Evolutionary conservation across 306 rosid species (phyloP).

Genomic region (Vigna angularis): DNA sequence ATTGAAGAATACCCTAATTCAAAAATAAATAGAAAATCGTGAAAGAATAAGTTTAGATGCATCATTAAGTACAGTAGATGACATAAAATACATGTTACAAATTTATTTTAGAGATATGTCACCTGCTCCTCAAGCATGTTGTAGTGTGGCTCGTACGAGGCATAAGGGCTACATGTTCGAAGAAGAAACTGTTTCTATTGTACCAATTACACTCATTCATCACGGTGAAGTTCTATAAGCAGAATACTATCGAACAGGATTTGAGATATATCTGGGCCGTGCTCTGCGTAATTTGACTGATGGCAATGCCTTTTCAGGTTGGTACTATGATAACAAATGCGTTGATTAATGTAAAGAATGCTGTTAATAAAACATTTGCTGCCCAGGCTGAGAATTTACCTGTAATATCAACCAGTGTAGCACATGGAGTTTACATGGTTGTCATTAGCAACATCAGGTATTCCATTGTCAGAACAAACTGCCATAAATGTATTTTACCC

Average conservation of each 20-base stretch:
- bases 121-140: constrained; percentile 7
- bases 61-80: not conserved
- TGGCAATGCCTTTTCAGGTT: constrained; percentile 55
- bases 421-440: constrained; percentile 88
- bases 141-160: not conserved
- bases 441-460: constrained; percentile 91
- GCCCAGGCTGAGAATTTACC: constrained; percentile 81
- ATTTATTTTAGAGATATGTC: not conserved
- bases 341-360: constrained; percentile 72
- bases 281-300: constrained; percentile 11
- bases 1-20: no score
- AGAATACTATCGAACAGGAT: constrained; percentile 3
- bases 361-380: constrained; percentile 64
- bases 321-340: constrained; percentile 88
- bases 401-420: constrained; percentile 76
- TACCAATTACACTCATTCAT: not conserved
- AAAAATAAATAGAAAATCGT: no score
- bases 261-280: not conserved
- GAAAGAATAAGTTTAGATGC: not conserved
- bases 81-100: not conserved
- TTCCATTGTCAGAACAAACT: constrained; percentile 19
- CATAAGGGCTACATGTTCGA: not conserved
- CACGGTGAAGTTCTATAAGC: not conserved
- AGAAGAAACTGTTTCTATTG: not conserved
- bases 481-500: not conserved